Evolutionary conservation across 345 rosid genomes (phyloP).

Genomic region (Murraya koenigii): DNA sequence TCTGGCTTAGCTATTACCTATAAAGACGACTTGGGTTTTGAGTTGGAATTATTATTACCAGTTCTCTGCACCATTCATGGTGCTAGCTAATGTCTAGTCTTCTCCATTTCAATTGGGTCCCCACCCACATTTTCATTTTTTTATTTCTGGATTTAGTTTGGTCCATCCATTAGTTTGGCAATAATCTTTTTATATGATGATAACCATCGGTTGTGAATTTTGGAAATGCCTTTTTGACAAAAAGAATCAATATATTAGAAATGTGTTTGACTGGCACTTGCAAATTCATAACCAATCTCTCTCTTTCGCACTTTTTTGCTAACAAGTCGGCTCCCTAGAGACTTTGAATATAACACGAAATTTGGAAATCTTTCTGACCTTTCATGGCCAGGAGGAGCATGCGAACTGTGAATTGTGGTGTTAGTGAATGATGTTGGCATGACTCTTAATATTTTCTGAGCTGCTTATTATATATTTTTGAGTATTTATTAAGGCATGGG

Average conservation of each 20-base stretch:
- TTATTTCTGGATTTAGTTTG: background rate
- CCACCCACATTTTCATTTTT: background rate
- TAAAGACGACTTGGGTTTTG: background rate
- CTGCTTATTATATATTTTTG: background rate
- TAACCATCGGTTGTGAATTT: background rate
- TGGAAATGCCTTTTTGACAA: background rate
- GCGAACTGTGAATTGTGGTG: background rate
- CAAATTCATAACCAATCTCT: background rate
- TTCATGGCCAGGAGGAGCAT: background rate
- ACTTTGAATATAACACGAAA: background rate
- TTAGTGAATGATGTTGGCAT: background rate
- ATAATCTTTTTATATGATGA: background rate
- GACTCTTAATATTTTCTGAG: background rate
- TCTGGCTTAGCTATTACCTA: background rate
- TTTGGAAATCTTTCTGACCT: background rate
- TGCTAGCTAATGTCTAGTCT: background rate
- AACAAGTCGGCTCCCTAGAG: background rate
- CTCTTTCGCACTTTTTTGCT: background rate
- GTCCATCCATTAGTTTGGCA: constrained; percentile 9
- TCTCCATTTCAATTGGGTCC: constrained; percentile 2
- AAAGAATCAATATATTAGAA: background rate
- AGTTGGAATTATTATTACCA: background rate
- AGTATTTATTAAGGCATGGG: background rate
- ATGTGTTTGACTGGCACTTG: background rate
- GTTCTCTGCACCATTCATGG: constrained; percentile 10